A percentile compares a stretch with the other conserved stretches of the same genome.
Conservation (phyloP, 2,329 filamentous ascomycete genomes). For the Botrytis aclada region DNA sequence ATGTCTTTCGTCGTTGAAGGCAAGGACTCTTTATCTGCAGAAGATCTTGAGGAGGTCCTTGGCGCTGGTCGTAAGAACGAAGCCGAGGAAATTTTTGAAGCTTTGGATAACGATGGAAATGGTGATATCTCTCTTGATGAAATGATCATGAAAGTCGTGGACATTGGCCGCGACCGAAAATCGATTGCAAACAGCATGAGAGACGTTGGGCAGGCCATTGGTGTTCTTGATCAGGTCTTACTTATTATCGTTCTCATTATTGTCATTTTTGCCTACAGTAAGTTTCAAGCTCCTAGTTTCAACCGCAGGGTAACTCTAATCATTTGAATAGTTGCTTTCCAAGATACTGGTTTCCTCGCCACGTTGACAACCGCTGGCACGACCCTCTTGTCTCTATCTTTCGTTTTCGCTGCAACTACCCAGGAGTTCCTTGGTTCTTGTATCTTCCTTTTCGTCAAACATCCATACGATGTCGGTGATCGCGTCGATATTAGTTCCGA, state of each 20-base stretch:
- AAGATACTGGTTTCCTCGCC: slow-evolving; percentile 80
- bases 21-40: slow-evolving; percentile 70
- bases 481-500: slow-evolving; percentile 75
- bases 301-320: slow-evolving; percentile 29
- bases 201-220: slow-evolving; percentile 92
- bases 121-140: slow-evolving; percentile 94
- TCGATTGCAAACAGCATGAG: slow-evolving; percentile 91
- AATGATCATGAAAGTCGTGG: slow-evolving; percentile 74
- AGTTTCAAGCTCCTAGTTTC: slow-evolving; percentile 37
- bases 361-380: slow-evolving; percentile 89
- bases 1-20: slow-evolving; percentile 97
- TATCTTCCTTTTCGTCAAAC: slow-evolving; percentile 98
- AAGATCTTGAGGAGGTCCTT: slow-evolving; percentile 86
- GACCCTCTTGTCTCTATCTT: slow-evolving; percentile 89
- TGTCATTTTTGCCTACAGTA: slow-evolving; percentile 77
- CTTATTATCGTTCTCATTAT: slow-evolving; percentile 77
- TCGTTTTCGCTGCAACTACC: slow-evolving; percentile 87
- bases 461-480: slow-evolving; percentile 94
- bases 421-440: slow-evolving; percentile 97
- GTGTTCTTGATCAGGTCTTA: slow-evolving; percentile 83
- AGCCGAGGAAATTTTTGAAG: slow-evolving; percentile 79
- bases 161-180: slow-evolving; percentile 82
- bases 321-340: slow-evolving; percentile 64
- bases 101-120: slow-evolving; percentile 83
- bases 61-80: slow-evolving; percentile 70